These are phyloP conservation scores for Venturia asperata DNA, from an alignment of 2,329 filamentous ascomycete species.

Conservation along the genomic window DNA sequence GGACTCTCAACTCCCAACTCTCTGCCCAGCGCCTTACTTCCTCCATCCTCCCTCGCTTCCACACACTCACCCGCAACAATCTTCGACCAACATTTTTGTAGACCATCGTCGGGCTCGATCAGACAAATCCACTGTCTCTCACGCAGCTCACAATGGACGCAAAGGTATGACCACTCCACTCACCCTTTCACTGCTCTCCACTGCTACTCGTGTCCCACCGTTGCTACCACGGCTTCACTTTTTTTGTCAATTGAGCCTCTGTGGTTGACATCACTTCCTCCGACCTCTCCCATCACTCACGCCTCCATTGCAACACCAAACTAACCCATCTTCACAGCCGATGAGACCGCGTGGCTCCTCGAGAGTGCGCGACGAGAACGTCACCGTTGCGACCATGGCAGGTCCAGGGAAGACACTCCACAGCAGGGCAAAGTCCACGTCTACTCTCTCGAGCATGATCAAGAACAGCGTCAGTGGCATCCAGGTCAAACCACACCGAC, in stretches of 20 bases:
- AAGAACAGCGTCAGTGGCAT: conserved; percentile 53
- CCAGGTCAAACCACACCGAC: conserved; percentile 44
- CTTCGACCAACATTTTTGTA: conserved; percentile 11
- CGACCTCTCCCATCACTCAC: conserved; percentile 10
- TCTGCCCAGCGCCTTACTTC: too few relatives aligned
- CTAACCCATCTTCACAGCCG: conserved; percentile 46
- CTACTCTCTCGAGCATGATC: conserved; percentile 50
- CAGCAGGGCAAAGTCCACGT: conserved; percentile 74
- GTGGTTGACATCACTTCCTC: conserved; percentile 9
- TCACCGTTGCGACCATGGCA: conserved; percentile 40
- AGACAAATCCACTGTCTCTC: not conserved
- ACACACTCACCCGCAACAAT: not conserved
- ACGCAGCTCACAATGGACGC: conserved; percentile 35
- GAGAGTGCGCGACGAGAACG: conserved; percentile 66
- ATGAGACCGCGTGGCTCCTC: conserved; percentile 56
- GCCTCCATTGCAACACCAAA: conserved; percentile 21
- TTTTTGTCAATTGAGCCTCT: not conserved
- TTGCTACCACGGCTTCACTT: not conserved
- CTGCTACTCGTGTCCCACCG: conserved; percentile 2
- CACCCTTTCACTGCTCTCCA: conserved; percentile 11
- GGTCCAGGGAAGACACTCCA: conserved; percentile 52
- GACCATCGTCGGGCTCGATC: not conserved
- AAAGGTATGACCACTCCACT: conserved; percentile 31
- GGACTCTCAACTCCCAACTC: not conserved
- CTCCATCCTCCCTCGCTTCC: conserved; percentile 1